phyloP scores from a whole-genome alignment of 495 filamentous ascomycete species.

The Penicillium soppii region DNA sequence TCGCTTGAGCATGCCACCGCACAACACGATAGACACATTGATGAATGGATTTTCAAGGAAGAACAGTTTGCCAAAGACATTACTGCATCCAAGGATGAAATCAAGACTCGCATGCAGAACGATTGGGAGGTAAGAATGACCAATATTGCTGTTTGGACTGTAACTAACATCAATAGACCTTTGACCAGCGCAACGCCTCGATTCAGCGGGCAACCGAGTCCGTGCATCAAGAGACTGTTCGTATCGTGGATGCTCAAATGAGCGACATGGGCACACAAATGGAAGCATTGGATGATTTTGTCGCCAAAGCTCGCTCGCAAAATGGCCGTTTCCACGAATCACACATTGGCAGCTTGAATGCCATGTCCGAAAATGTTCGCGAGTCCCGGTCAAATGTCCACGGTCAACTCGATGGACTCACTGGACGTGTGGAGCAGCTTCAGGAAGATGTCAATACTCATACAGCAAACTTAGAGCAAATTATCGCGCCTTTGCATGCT shows the following conservation, averaged over 20 bases:
- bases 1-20: constrained; percentile 61
- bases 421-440: constrained; percentile 60
- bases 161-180: constrained; percentile 51
- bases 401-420: constrained; percentile 60
- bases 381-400: constrained; percentile 69
- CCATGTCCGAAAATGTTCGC: constrained; percentile 62
- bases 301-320: constrained; percentile 76
- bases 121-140: constrained; percentile 73
- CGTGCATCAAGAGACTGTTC: constrained; percentile 88
- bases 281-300: constrained; percentile 84
- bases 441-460: constrained; percentile 60
- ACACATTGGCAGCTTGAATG: constrained; percentile 59
- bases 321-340: constrained; percentile 73
- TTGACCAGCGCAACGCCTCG: constrained; percentile 74
- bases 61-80: constrained; percentile 68
- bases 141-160: not conserved
- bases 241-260: constrained; percentile 88
- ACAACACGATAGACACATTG: constrained; percentile 69
- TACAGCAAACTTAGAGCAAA: constrained; percentile 49
- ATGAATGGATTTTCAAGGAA: constrained; percentile 71
- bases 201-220: constrained; percentile 81
- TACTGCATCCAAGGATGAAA: constrained; percentile 64
- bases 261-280: constrained; percentile 82
- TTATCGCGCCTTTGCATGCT: constrained; percentile 56
- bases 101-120: constrained; percentile 79